Evolutionary conservation across 805 yeast species (phyloP).

Genomic region (Teunomyces panamensis): DNA sequence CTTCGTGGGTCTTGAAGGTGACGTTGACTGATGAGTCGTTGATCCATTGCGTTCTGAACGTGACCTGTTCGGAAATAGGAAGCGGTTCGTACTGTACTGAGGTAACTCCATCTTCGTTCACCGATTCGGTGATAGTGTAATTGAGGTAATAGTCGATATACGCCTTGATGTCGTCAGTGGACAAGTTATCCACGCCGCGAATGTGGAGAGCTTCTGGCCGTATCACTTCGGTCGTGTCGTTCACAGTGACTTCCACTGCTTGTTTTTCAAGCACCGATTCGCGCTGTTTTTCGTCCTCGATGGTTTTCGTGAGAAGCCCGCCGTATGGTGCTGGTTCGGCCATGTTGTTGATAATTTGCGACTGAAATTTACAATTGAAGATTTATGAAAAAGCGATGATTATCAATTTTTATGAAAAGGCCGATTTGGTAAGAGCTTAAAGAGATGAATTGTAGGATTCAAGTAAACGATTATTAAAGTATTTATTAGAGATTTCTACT

Average conservation of each 20-base stretch:
- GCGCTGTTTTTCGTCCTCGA: constrained; percentile 36
- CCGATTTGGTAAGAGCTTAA: too few species aligned
- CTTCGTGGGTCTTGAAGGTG: constrained; percentile 47
- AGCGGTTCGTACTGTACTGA: constrained; percentile 18
- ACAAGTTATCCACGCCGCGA: constrained; percentile 61
- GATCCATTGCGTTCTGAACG: constrained; percentile 60
- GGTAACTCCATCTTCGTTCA: constrained; percentile 9
- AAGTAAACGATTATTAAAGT: too few species aligned
- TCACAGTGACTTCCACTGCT: constrained; percentile 28
- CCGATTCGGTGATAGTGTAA: constrained; percentile 17
- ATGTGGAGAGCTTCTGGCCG: constrained; percentile 50
- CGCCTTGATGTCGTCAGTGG: constrained; percentile 57
- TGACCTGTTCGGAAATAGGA: constrained; percentile 27
- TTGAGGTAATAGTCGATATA: constrained; percentile 50
- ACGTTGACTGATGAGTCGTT: constrained; percentile 59
- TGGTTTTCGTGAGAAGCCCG: constrained; percentile 38
- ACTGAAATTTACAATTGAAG: too few species aligned
- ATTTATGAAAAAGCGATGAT: too few species aligned
- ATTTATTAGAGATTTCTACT: too few species aligned
- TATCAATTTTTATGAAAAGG: too few species aligned
- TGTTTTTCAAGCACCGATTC: constrained; percentile 29
- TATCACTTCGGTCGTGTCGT: constrained; percentile 29
- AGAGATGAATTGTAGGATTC: too few species aligned
- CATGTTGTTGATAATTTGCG: constrained; percentile 6
- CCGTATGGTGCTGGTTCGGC: constrained; percentile 30